Percentiles rank a stretch among this genome's conserved stretches.
These are phyloP conservation scores for Hypoxylon sp. DNA, from an alignment of 2,329 filamentous ascomycete species.

Conservation along the genomic window DNA sequence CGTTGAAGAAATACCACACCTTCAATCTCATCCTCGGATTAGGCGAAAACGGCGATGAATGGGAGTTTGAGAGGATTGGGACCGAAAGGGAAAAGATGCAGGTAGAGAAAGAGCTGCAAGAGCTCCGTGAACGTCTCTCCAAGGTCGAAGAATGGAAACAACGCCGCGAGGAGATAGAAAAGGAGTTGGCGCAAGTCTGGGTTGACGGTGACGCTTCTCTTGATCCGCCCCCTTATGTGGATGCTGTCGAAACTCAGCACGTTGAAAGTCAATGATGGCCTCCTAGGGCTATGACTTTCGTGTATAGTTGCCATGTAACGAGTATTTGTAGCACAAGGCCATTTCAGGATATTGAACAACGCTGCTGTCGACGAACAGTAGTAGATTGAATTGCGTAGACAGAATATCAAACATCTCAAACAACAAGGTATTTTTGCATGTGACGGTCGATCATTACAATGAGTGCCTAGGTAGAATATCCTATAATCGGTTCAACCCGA, in stretches of 20 bases:
- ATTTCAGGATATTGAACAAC: conserved; percentile 20
- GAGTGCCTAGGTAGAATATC: background rate
- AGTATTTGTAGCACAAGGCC: conserved; percentile 17
- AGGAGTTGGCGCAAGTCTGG: conserved; percentile 78
- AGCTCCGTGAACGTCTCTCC: conserved; percentile 82
- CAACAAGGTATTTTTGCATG: background rate
- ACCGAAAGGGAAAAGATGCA: conserved; percentile 93
- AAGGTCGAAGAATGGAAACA: conserved; percentile 89
- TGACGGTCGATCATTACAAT: background rate
- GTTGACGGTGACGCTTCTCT: conserved; percentile 65
- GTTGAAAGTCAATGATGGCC: conserved; percentile 24
- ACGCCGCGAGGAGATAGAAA: conserved; percentile 84
- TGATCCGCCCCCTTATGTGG: conserved; percentile 63
- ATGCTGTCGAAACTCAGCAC: conserved; percentile 36
- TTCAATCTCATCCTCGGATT: conserved; percentile 89
- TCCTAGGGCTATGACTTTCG: background rate
- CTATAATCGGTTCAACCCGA: background rate
- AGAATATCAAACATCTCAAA: background rate
- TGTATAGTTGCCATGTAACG: conserved; percentile 29
- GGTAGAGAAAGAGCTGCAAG: conserved; percentile 90
- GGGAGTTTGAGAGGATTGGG: conserved; percentile 94
- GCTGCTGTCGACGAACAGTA: background rate
- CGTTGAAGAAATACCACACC: conserved; percentile 94
- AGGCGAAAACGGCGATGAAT: conserved; percentile 85
- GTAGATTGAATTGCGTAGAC: background rate